phyloP scores from a whole-genome alignment of 345 rosid species.

The Pistacia integerrima region DNA sequence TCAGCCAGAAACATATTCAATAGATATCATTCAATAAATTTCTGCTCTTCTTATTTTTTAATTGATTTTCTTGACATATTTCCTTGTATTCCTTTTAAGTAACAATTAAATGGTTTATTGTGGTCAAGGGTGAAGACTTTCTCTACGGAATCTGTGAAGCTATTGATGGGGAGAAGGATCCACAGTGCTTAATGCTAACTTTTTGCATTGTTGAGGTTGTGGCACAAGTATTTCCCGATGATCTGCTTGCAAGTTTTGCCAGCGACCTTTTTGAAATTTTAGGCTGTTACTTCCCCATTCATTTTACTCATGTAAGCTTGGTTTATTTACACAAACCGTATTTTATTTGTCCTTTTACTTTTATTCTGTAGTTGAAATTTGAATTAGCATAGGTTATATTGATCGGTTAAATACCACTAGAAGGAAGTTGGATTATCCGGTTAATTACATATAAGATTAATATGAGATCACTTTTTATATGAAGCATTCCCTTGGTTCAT shows the following conservation, averaged over 20 bases:
- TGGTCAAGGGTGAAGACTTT: constrained; percentile 56
- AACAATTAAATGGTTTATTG: constrained; percentile 14
- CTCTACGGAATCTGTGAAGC: constrained; percentile 70
- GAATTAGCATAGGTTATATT: constrained; percentile 1
- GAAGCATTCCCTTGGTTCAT: constrained; percentile 3
- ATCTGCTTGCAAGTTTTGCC: constrained; percentile 61
- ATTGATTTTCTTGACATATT: constrained; percentile 3
- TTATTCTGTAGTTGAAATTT: constrained; percentile 2
- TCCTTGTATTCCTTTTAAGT: not conserved
- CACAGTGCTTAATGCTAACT: constrained; percentile 73
- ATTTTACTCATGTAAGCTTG: constrained; percentile 89
- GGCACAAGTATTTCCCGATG: constrained; percentile 64
- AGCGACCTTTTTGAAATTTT: constrained; percentile 61
- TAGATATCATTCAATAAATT: not conserved
- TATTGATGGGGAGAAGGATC: constrained; percentile 90
- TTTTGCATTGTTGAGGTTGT: constrained; percentile 76
- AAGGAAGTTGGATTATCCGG: not conserved
- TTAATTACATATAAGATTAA: constrained; percentile 6
- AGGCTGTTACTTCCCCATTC: constrained; percentile 85
- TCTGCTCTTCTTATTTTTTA: not conserved
- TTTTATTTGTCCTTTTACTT: not conserved
- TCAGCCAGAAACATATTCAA: not conserved
- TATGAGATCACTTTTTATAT: not conserved
- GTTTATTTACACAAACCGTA: not conserved
- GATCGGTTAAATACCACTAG: not conserved